phyloP scores from a whole-genome alignment of 345 rosid species.

The Lagerstroemia speciosa region DNA sequence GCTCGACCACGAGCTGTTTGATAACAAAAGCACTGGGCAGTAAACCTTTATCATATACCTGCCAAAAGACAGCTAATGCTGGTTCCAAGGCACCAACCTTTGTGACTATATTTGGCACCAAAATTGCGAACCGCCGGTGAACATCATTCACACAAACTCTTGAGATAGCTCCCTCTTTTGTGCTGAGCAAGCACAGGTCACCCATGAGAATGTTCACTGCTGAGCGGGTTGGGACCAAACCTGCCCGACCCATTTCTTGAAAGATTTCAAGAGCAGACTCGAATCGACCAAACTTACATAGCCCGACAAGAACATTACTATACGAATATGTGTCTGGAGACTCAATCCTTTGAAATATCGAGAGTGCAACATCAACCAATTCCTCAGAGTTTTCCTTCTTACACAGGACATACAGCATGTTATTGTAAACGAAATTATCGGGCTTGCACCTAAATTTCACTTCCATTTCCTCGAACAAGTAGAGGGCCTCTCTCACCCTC shows the following conservation, averaged over 20 bases:
- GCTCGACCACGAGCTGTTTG: slow-evolving; percentile 17
- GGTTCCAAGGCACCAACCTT: slow-evolving; percentile 19
- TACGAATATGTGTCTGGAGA: slow-evolving; percentile 26
- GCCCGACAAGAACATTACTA: slow-evolving; percentile 25
- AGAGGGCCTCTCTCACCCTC: slow-evolving; percentile 25
- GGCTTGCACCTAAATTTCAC: slow-evolving; percentile 21
- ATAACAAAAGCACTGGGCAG: slow-evolving; percentile 25
- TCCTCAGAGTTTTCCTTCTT: slow-evolving; percentile 24
- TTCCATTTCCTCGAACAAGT: slow-evolving; percentile 28
- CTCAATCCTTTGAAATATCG: slow-evolving; percentile 21
- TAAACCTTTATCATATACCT: slow-evolving; percentile 11
- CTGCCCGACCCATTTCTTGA: slow-evolving; percentile 17
- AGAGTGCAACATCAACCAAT: slow-evolving; percentile 21
- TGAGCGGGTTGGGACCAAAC: slow-evolving; percentile 25
- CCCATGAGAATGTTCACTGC: slow-evolving; percentile 25
- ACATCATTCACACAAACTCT: slow-evolving; percentile 18
- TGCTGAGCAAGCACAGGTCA: slow-evolving; percentile 15
- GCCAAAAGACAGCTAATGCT: slow-evolving; percentile 19
- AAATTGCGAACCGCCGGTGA: slow-evolving; percentile 17
- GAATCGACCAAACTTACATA: slow-evolving; percentile 25
- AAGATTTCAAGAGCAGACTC: slow-evolving; percentile 22
- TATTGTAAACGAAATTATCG: slow-evolving; percentile 28
- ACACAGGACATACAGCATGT: slow-evolving; percentile 33
- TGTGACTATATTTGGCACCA: slow-evolving; percentile 17
- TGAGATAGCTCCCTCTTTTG: slow-evolving; percentile 16